These are phyloP conservation scores for Isatis lusitanica DNA, from an alignment of 441 rosid species.

Conservation along the genomic window DNA sequence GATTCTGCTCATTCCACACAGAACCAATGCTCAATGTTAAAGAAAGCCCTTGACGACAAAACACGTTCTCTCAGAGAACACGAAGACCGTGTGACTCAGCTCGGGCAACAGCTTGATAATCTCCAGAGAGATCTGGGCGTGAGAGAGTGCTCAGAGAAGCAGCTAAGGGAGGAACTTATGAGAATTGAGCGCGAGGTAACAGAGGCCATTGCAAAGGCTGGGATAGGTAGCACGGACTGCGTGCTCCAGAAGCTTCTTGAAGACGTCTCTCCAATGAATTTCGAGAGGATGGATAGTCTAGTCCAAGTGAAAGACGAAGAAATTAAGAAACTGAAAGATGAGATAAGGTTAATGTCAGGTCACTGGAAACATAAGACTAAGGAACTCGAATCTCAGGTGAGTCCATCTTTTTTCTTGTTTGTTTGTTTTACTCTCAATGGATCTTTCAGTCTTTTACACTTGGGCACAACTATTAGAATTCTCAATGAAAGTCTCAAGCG, in stretches of 20 bases:
- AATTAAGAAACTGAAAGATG: slow-evolving; percentile 68
- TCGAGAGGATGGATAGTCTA: slow-evolving; percentile 56
- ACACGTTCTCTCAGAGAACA: slow-evolving; percentile 68
- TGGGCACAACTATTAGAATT: not conserved
- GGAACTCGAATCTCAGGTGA: slow-evolving; percentile 85
- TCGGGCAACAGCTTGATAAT: slow-evolving; percentile 60
- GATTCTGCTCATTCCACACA: slow-evolving; percentile 68
- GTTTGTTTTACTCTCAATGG: not conserved
- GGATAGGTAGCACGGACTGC: slow-evolving; percentile 47
- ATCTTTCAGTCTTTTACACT: not conserved
- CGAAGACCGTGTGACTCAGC: slow-evolving; percentile 64
- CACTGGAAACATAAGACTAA: slow-evolving; percentile 84
- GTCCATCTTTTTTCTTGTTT: not conserved
- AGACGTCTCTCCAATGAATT: slow-evolving; percentile 66
- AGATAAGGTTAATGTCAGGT: slow-evolving; percentile 68
- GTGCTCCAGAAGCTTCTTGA: slow-evolving; percentile 59
- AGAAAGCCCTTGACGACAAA: slow-evolving; percentile 69
- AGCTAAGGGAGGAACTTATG: slow-evolving; percentile 64
- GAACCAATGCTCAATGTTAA: slow-evolving; percentile 57
- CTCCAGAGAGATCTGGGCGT: slow-evolving; percentile 69
- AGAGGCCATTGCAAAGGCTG: slow-evolving; percentile 56
- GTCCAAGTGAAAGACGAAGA: slow-evolving; percentile 64
- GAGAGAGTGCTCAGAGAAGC: slow-evolving; percentile 77
- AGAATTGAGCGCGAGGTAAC: slow-evolving; percentile 73
- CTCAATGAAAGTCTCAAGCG: too few species aligned